Evolutionary conservation across 148 eudicot species (phyloP).

Genomic region (Spergularia marina): DNA sequence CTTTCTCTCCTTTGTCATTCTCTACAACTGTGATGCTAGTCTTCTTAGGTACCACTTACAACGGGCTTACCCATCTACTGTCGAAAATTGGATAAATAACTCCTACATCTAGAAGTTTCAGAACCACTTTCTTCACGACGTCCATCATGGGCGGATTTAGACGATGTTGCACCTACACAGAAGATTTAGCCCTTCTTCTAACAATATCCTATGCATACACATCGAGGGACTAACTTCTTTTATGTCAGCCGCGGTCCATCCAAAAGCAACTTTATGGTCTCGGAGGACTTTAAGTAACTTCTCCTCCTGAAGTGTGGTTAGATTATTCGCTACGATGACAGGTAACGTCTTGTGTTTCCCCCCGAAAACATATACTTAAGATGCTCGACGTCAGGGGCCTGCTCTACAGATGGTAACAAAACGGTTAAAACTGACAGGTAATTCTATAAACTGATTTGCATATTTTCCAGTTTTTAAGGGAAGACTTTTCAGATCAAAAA

Average conservation of each 20-base stretch:
- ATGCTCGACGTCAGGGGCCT: conserved; percentile 5
- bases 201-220: conserved; percentile 17
- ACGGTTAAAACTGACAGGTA: not conserved
- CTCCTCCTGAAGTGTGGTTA: conserved; percentile 1
- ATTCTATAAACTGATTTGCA: not conserved
- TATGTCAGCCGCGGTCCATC: conserved; percentile 19
- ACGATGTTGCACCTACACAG: conserved; percentile 2
- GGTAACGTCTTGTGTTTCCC: conserved; percentile 5
- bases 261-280: conserved; percentile 20
- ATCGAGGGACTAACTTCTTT: conserved; percentile 20
- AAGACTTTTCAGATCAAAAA: no score
- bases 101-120: conserved; percentile 16
- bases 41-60: conserved; percentile 19
- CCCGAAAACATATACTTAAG: conserved; percentile 20
- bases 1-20: not conserved
- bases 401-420: conserved; percentile 7
- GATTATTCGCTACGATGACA: conserved; percentile 11
- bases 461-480: not conserved
- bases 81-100: conserved; percentile 22
- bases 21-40: not conserved
- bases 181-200: conserved; percentile 21
- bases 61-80: conserved; percentile 13
- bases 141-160: conserved; percentile 23
- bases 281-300: conserved; percentile 9
- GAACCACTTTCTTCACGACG: conserved; percentile 18